These are phyloP conservation scores for Chalaropsis thielavioides DNA, from an alignment of 2,329 filamentous ascomycete species.

Conservation along the genomic window DNA sequence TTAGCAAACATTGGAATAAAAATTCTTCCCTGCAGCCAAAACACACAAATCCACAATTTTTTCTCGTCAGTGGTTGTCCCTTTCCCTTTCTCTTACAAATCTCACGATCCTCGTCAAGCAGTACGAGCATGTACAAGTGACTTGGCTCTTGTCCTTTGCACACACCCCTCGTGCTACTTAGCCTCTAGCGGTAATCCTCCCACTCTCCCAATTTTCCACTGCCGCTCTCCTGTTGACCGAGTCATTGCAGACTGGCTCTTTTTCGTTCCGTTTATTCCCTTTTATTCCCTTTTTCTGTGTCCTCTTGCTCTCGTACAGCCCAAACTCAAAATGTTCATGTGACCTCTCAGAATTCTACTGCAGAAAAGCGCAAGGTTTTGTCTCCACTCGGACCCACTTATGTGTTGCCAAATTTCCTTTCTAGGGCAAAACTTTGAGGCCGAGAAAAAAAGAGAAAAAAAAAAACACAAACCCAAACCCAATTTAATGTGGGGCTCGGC, in stretches of 20 bases:
- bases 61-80: background rate
- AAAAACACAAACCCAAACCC: background rate
- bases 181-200: background rate
- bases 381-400: background rate
- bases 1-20: background rate
- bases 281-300: slow-evolving; percentile 19
- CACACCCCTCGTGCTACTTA: background rate
- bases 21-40: background rate
- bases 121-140: background rate
- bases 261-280: too few relatives aligned
- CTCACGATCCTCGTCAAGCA: background rate
- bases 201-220: background rate
- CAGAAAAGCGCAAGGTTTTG: background rate
- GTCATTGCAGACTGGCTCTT: too few relatives aligned
- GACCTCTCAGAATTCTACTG: background rate
- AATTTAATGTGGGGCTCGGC: background rate
- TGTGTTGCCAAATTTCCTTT: background rate
- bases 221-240: background rate
- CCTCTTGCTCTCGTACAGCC: background rate
- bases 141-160: background rate
- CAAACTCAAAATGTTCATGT: background rate
- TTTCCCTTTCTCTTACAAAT: slow-evolving; percentile 1
- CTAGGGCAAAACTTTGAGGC: background rate
- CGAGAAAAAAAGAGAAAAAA: background rate
- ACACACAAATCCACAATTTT: background rate